A percentile compares a stretch with the other conserved stretches of the same genome.
These are phyloP conservation scores for Pulveroboletus sp. DNA, from an alignment of 768 basidiomycete genomes.

Conservation along the genomic window DNA sequence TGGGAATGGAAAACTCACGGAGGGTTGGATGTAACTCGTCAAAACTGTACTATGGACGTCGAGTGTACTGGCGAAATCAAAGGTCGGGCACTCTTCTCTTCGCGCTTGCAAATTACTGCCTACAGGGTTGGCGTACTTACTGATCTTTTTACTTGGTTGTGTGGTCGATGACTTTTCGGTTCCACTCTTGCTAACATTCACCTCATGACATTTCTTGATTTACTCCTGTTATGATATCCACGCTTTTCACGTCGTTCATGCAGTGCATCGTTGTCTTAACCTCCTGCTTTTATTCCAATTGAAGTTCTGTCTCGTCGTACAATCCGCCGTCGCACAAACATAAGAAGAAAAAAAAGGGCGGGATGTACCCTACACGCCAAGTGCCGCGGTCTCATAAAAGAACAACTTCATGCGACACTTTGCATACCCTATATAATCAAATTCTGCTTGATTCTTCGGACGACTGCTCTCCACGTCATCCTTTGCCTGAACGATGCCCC, in stretches of 20 bases:
- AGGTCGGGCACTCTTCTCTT: conserved; percentile 38
- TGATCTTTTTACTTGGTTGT: conserved; percentile 1
- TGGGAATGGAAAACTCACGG: conserved; percentile 48
- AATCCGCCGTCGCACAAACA: background rate
- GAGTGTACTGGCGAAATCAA: conserved; percentile 11
- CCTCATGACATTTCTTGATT: conserved; percentile 34
- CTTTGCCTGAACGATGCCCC: conserved; percentile 89
- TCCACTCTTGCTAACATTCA: conserved; percentile 21
- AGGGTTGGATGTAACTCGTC: conserved; percentile 40
- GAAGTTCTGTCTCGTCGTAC: conserved; percentile 27
- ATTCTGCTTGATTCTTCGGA: conserved; percentile 56
- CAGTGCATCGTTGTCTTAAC: conserved; percentile 16
- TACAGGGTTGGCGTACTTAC: conserved; percentile 4
- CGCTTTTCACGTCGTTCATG: conserved; percentile 37
- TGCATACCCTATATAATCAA: conserved; percentile 87
- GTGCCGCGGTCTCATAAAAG: conserved; percentile 45
- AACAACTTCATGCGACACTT: conserved; percentile 61
- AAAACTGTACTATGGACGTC: conserved; percentile 5
- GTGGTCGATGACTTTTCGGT: conserved; percentile 15
- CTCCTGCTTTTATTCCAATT: conserved; percentile 46
- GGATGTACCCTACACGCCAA: conserved; percentile 39
- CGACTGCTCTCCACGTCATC: conserved; percentile 59
- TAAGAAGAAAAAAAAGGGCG: too few species aligned
- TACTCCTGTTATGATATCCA: conserved; percentile 35
- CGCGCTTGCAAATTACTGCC: conserved; percentile 5